These are phyloP conservation scores for Pythium plurisporium DNA, from an alignment of 352 stramenopile genomes.

Conservation along the genomic window DNA sequence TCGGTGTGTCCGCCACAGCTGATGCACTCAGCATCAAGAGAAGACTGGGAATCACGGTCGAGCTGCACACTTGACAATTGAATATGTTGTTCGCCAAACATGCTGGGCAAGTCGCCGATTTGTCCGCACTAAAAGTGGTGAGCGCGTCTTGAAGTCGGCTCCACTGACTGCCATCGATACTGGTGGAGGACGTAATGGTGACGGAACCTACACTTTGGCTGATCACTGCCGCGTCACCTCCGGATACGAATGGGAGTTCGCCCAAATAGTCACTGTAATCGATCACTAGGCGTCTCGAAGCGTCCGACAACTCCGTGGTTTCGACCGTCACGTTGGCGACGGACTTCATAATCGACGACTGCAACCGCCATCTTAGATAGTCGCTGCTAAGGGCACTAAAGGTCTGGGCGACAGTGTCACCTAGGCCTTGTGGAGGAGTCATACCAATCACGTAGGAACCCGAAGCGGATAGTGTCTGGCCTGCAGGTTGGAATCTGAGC, in stretches of 20 bases:
- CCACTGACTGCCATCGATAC: not conserved
- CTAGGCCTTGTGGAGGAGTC: not conserved
- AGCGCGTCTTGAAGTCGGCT: not conserved
- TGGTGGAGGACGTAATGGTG: not conserved
- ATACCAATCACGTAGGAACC: not conserved
- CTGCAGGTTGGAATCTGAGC: not conserved
- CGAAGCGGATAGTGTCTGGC: not conserved
- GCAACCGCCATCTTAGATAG: not conserved
- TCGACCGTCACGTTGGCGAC: not conserved
- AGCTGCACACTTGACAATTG: slow-evolving; percentile 6
- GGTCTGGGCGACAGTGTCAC: not conserved
- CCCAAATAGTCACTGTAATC: slow-evolving; percentile 7
- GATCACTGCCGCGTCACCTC: not conserved
- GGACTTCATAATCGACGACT: not conserved
- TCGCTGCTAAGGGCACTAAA: not conserved
- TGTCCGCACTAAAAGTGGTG: not conserved
- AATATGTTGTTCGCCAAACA: not conserved
- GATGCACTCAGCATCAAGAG: not conserved
- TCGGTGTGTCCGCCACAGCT: not conserved
- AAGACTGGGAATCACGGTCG: slow-evolving; percentile 8
- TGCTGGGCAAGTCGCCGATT: not conserved
- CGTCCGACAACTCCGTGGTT: not conserved
- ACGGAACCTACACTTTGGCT: not conserved
- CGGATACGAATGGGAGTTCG: not conserved
- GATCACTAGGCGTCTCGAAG: not conserved